Base-by-base conservation (phyloP, 495 filamentous ascomycete genomes). In the Aspergillus bertholletiae region DNA sequence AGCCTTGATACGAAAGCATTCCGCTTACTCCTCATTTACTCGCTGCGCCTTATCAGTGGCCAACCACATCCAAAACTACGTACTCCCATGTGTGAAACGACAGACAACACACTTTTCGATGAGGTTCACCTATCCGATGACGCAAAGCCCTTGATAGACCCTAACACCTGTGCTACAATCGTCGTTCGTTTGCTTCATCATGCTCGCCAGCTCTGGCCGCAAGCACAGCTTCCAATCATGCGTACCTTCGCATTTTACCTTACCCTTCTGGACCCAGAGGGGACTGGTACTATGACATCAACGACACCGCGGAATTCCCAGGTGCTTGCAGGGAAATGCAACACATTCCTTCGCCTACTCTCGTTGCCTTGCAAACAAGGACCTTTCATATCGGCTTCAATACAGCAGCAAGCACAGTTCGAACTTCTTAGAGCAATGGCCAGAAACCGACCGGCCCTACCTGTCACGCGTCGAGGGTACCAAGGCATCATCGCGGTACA, bases 381-480 rank as follows among this genome's bases (percentile, higher is more conserved):
- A 13, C 84, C 86, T 1, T 84, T 79, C 45, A 61, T 70, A 13
- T 77, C 75, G 11, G 66, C 67, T 9, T 63, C 65, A 1, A 62
- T 77, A 40, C 81, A 83, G 55, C 78, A 88, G 54, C 76, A 72
- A 49, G 83, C 85, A 7, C 84, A 89, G 51, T 87, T 89, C 53
- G 73, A 78, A 32, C 64, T 89, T 4, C 70, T 90, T 5, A 69
- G 74, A 49, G 75, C 74, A 32, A 90, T 90, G 87, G 75, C 80
- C 9, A 56, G 72, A 7, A 74, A 81, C 43, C 58, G 73, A 37
- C 85, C 84, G 1, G 74, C 78, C 8, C 60, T 88, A 30, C 75
- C 77, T 3, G 72, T 89, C 4, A 81, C 73, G 5, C 73, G 80
- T 43, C 74, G 75, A 61, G 88, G 88, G 7, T 90, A 88, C 64